These are phyloP conservation scores for Arabis alpina DNA, from an alignment of 345 rosid species.

Conservation along the genomic window DNA sequence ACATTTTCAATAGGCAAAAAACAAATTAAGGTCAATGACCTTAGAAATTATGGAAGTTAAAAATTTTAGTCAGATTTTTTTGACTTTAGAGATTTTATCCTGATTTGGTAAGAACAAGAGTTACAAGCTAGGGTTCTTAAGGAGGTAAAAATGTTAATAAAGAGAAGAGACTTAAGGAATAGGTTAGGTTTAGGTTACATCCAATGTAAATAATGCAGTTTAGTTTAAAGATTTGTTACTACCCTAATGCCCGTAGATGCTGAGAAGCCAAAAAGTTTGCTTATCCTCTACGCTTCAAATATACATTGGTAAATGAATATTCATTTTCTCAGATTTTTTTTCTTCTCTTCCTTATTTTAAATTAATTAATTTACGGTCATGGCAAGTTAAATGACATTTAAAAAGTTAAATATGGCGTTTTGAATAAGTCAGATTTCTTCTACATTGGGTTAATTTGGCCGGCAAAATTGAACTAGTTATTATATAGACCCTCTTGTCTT, in stretches of 20 bases:
- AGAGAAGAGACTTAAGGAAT: not conserved
- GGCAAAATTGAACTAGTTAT: conserved; percentile 36
- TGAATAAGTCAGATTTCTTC: conserved; percentile 34
- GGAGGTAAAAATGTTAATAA: conserved; percentile 17
- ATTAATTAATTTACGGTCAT: not conserved
- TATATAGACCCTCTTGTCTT: conserved; percentile 35
- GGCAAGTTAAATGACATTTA: conserved; percentile 12
- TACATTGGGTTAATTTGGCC: conserved; percentile 32
- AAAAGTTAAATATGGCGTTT: not conserved
- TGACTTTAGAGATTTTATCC: conserved; percentile 32
- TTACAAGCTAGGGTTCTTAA: conserved; percentile 24
- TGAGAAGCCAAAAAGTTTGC: conserved; percentile 10
- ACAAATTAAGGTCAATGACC: conserved; percentile 37
- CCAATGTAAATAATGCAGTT: conserved; percentile 19
- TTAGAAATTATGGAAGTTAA: conserved; percentile 8
- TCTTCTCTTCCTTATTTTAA: not conserved
- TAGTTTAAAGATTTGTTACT: conserved; percentile 29
- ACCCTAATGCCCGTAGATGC: conserved; percentile 19
- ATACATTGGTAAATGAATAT: conserved; percentile 19
- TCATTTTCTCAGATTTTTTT: not conserved
- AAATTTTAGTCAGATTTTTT: conserved; percentile 35
- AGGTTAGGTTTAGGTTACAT: conserved; percentile 9
- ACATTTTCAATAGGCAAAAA: conserved; percentile 39
- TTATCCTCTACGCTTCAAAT: conserved; percentile 22
- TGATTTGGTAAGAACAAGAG: conserved; percentile 18